phyloP scores from a whole-genome alignment of 2,329 filamentous ascomycete species.

The Sporothrix schenckii region DNA sequence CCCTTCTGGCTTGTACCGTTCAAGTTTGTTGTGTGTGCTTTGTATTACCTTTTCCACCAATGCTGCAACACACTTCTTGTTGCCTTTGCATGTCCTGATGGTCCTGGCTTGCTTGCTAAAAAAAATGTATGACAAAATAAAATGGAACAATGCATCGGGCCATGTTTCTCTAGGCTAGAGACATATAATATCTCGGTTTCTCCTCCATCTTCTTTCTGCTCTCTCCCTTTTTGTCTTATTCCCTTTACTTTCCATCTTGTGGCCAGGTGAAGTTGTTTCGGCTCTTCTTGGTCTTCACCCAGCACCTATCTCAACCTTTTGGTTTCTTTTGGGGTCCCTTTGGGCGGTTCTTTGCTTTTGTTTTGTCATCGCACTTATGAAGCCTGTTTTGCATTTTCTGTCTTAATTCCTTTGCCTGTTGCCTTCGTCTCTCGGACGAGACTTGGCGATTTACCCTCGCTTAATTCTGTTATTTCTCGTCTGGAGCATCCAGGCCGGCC shows the following conservation, averaged over 20 bases:
- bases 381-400: constrained; percentile 14
- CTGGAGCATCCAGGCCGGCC: neutral
- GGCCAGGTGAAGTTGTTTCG: constrained; percentile 3
- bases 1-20: constrained; percentile 12
- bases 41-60: constrained; percentile 13
- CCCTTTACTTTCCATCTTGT: neutral
- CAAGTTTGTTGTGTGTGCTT: constrained; percentile 20
- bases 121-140: constrained; percentile 18
- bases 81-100: constrained; percentile 4
- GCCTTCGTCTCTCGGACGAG: neutral
- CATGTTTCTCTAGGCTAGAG: neutral
- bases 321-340: constrained; percentile 25
- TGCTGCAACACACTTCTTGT: constrained; percentile 17
- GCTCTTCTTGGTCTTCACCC: neutral
- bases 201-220: constrained; percentile 15
- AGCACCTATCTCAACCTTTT: constrained; percentile 9
- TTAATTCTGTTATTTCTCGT: neutral
- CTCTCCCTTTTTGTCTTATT: neutral
- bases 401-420: neutral
- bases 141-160: constrained; percentile 15
- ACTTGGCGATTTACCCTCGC: constrained; percentile 16
- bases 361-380: constrained; percentile 7
- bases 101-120: constrained; percentile 16
- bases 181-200: constrained; percentile 28
- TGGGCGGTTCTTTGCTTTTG: neutral